Evolutionary conservation across 768 basidiomycete genomes (phyloP).

Genomic region (Bullera alba): DNA sequence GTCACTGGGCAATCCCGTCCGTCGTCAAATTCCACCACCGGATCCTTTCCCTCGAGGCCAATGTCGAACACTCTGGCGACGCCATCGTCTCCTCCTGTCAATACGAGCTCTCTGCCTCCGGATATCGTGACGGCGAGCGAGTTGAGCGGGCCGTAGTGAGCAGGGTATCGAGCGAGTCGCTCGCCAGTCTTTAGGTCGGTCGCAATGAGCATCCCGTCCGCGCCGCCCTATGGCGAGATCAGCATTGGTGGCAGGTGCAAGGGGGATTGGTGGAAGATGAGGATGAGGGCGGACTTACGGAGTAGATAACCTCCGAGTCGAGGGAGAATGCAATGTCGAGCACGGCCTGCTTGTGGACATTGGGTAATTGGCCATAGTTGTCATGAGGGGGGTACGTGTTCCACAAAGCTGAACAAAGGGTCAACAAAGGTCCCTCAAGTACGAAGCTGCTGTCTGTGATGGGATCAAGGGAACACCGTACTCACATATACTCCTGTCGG

Average conservation of each 20-base stretch:
- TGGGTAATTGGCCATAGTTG: constrained; percentile 81
- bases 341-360: constrained; percentile 80
- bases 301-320: constrained; percentile 39
- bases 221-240: constrained; percentile 57
- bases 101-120: constrained; percentile 74
- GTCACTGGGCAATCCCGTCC: constrained; percentile 80
- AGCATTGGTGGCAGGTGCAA: neutral
- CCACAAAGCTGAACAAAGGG: constrained; percentile 62
- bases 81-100: constrained; percentile 86
- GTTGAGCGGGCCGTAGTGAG: constrained; percentile 88
- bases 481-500: constrained; percentile 84
- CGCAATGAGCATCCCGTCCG: constrained; percentile 74
- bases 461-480: too few relatives aligned
- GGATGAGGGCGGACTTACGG: constrained; percentile 23
- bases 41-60: constrained; percentile 57
- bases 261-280: neutral
- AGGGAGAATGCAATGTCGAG: constrained; percentile 69
- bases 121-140: constrained; percentile 77
- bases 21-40: constrained; percentile 69
- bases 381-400: constrained; percentile 83
- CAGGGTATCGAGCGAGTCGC: constrained; percentile 70
- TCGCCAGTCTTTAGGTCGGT: constrained; percentile 79
- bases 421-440: too few relatives aligned
- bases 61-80: constrained; percentile 81
- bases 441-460: neutral